A percentile compares a stretch with the other conserved stretches of the same genome.
These are phyloP conservation scores for Aegilops sharonensis DNA, from an alignment of 176 grass and related monocot species.

Conservation along the genomic window DNA sequence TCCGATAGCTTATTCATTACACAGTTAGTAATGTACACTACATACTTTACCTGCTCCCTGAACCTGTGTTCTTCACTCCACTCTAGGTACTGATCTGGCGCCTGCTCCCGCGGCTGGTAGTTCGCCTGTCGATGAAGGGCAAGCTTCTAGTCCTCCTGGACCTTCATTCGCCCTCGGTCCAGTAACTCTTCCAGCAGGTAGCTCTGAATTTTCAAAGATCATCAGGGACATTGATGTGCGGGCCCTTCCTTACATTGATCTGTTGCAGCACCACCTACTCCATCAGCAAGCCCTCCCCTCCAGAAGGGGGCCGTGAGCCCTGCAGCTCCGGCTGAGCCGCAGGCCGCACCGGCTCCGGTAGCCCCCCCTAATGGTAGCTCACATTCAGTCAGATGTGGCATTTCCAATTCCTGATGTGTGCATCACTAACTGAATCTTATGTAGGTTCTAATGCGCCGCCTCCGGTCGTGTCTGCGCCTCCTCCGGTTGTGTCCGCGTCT, in stretches of 20 bases:
- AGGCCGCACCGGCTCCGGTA: conserved; percentile 23
- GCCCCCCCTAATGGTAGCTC: conserved; percentile 42
- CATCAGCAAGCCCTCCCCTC: conserved; percentile 19
- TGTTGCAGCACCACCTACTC: conserved; percentile 29
- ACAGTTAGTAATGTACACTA: neutral
- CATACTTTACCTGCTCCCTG: neutral
- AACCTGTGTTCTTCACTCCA: conserved; percentile 16
- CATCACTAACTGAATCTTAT: conserved; percentile 9
- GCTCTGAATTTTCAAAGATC: conserved; percentile 29
- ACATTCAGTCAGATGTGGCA: neutral
- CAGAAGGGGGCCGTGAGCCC: conserved; percentile 31
- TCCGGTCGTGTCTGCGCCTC: neutral
- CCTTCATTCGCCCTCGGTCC: conserved; percentile 29
- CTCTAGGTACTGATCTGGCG: conserved; percentile 52
- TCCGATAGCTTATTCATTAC: neutral
- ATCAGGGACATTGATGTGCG: neutral
- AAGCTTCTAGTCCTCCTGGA: conserved; percentile 51
- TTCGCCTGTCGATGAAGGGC: conserved; percentile 41
- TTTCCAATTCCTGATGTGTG: neutral
- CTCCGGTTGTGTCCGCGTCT: conserved; percentile 1
- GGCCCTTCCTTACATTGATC: conserved; percentile 22
- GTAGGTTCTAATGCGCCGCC: neutral
- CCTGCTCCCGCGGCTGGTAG: conserved; percentile 29
- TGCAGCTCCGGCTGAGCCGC: neutral
- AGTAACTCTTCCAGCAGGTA: conserved; percentile 53